A percentile compares a stretch with the other conserved stretches of the same genome.
Conservation (phyloP, 2,329 filamentous ascomycete species). For the Ceratocystis albifundus region DNA sequence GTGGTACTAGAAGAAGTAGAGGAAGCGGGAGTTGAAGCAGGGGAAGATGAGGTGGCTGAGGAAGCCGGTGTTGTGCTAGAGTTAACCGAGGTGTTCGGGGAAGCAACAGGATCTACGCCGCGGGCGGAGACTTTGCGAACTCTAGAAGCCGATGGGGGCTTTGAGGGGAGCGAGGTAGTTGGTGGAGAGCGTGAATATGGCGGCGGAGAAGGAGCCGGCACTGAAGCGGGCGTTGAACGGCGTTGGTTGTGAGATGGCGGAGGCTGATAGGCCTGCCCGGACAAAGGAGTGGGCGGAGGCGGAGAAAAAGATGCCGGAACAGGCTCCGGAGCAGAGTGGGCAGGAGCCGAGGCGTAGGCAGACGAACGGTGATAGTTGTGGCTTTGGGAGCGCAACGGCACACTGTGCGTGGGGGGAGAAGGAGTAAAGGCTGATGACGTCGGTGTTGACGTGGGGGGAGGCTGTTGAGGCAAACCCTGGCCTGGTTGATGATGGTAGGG, state of each 20-base stretch:
- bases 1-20: constrained; percentile 4
- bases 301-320: neutral
- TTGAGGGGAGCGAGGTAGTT: constrained; percentile 12
- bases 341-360: neutral
- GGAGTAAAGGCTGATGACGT: constrained; percentile 17
- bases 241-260: neutral
- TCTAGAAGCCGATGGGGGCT: constrained; percentile 17
- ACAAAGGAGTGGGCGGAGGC: neutral
- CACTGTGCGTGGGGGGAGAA: constrained; percentile 21
- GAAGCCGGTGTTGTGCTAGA: neutral
- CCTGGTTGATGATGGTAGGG: constrained; percentile 11
- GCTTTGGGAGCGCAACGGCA: constrained; percentile 22
- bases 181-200: constrained; percentile 21
- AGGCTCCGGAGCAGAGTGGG: neutral
- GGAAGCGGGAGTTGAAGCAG: constrained; percentile 12
- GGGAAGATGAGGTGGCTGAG: neutral
- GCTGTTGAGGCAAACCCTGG: neutral
- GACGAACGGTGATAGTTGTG: constrained; percentile 21
- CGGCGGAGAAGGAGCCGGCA: constrained; percentile 15
- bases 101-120: neutral
- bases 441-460: neutral
- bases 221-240: neutral
- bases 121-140: constrained; percentile 17
- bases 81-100: neutral
- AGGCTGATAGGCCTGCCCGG: neutral